Evolutionary conservation across 2,329 filamentous ascomycete genomes (phyloP), one percentile per base, ranked within the genome.

Genomic region (Cryphonectria radicalis): DNA sequence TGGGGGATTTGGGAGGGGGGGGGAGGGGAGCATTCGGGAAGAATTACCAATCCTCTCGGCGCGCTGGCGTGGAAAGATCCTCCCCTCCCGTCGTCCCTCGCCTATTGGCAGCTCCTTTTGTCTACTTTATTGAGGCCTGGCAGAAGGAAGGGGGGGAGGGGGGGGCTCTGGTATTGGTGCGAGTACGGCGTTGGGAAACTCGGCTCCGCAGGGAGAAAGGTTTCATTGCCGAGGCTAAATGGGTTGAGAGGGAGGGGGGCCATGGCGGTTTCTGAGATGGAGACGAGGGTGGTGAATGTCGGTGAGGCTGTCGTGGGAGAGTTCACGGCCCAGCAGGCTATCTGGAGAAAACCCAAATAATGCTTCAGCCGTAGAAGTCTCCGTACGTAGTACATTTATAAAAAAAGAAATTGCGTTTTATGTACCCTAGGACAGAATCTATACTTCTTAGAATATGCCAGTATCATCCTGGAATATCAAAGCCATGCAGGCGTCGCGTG

Each of bases 21-120:
- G 42, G 14, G 0, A 87, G 91, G 73, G 86, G 89, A 0, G 89
- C 89, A 0, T 91, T 91, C 74, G 91, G 88, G 88, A 4, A 91
- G 90, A 75, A 90, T 91, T 64, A 90, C 89, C 1, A 19, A 2
- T 1, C 14, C 91, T 88, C 74, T 90, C 88, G 0, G 85, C 83
- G 0, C 89, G 89, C 0, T 82, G 82, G 0, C 88, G 89, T 1
- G 87, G 11, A 90, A 88, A 62, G 84, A 89, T 68, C 83, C 85
- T 0, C 82, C 88, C 0, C 87, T 85, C n/a, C n/a, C n/a, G n/a
- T 0, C 82, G 88, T 0, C 87, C 89, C 13, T 89, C 88, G 0
- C 81, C 89, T 0, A 86, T 90, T 68, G 88, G 88, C 0, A 88
- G 90, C 74, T 87, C 88, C 17, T 14, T 14, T 19, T 0, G 86